Evolutionary conservation across 2,329 filamentous ascomycete species (phyloP), one percentile per base, ranked within the genome.

Genomic region (Arthrobotrys iridis): DNA sequence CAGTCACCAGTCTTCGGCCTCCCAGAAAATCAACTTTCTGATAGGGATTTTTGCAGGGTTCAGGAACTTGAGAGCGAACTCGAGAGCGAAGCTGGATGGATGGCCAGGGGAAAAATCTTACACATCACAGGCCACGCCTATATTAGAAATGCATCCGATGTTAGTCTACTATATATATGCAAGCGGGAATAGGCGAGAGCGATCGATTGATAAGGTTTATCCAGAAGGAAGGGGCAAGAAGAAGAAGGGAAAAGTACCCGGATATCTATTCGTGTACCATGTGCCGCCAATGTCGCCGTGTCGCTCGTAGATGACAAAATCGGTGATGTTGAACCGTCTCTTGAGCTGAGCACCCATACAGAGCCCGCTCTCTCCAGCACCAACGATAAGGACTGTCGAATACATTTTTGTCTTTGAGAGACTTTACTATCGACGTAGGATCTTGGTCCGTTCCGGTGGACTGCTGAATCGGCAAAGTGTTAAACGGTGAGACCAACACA

Each of bases 251-350:
- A 22, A 63, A 30, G 82, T 81, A 80, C 86, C 86, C 7, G 87
- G 88, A 80, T 90, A 90, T 30, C 84, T 83, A 79, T 90, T 90
- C 46, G 85, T 85, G 81, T 84, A 85, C 89, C 89, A 91, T 0
- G 88, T 90, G 5, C 89, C 89, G 30, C 88, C 88, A 45, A 89
- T 83, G 2, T 85, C 84, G 2, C 83, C 81, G 74, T 87, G 83
- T 10, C 86, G 83, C 22, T 90, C 89, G 72, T 89, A 90, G 79
- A 90, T 84, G 26, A 83, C 83, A 77, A 90, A 85, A 73, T 89
- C 87, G 75, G 85, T 85, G 63, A 88, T 87, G 28, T 84, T 85
- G 43, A 89, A 84, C 80, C 85, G 85, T 15, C 86, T 82, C 78
- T 88, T 86, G 59, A 90, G 80, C 22, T 86, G 85, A 43, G 86